Evolutionary conservation across 306 rosid species (phyloP).

Genomic region (Dalbergia oliveri): DNA sequence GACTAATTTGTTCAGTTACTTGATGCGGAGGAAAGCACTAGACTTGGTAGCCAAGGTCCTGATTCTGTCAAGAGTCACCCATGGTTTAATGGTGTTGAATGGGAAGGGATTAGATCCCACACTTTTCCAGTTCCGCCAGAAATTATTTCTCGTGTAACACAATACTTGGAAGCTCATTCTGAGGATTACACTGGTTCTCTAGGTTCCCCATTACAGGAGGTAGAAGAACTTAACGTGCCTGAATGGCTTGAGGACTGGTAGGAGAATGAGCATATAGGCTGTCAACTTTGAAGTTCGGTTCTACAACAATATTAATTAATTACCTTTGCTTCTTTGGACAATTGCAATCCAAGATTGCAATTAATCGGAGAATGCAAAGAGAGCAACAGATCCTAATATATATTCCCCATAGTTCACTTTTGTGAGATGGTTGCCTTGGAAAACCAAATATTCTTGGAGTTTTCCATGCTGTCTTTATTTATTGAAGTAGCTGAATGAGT

Average conservation of each 20-base stretch:
- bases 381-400: constrained; percentile 31
- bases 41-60: constrained; percentile 86
- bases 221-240: constrained; percentile 66
- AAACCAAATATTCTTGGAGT: constrained; percentile 41
- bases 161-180: constrained; percentile 65
- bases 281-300: constrained; percentile 41
- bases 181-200: constrained; percentile 63
- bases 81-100: constrained; percentile 88
- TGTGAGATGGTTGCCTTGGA: constrained; percentile 36
- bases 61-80: constrained; percentile 76
- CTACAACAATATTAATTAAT: constrained; percentile 25
- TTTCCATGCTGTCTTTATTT: constrained; percentile 42
- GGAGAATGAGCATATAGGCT: constrained; percentile 36
- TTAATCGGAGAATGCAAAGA: constrained; percentile 35
- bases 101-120: constrained; percentile 67
- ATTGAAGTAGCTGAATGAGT: constrained; percentile 51
- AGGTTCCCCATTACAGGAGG: constrained; percentile 59
- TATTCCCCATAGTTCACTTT: constrained; percentile 49
- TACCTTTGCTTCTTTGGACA: constrained; percentile 34
- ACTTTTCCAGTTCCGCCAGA: constrained; percentile 73
- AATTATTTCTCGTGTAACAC: constrained; percentile 74
- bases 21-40: constrained; percentile 79
- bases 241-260: constrained; percentile 98
- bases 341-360: constrained; percentile 41
- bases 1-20: constrained; percentile 71